Evolutionary conservation across 2,329 filamentous ascomycete species (phyloP).

Genomic region (Aspergillus ruber): DNA sequence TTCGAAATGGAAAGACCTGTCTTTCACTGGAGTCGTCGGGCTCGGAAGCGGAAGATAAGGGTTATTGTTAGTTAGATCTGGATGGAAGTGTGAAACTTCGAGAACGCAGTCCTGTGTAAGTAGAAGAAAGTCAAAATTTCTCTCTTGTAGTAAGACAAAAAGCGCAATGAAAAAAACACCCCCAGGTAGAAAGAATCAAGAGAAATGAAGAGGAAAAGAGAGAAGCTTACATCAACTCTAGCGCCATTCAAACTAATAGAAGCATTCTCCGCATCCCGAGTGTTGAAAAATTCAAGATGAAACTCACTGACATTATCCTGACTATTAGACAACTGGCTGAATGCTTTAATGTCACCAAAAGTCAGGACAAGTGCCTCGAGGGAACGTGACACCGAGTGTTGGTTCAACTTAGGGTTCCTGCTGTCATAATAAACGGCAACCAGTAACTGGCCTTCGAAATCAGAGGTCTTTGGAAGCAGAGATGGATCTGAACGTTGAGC

Average conservation of each 20-base stretch:
- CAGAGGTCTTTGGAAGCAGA: conserved; percentile 24
- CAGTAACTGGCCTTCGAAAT: conserved; percentile 52
- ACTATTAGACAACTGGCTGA: conserved; percentile 21
- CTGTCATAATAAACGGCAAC: conserved; percentile 43
- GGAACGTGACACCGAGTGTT: conserved; percentile 43
- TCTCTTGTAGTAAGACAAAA: not conserved
- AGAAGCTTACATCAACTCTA: conserved; percentile 27
- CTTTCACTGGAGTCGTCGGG: conserved; percentile 11
- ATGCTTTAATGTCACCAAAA: conserved; percentile 34
- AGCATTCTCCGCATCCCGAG: conserved; percentile 29
- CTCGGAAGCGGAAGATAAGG: conserved; percentile 7
- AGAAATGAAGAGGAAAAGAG: not conserved
- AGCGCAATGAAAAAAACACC: too few relatives aligned
- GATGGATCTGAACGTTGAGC: conserved; percentile 29
- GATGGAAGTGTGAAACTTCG: conserved; percentile 24
- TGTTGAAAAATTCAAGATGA: conserved; percentile 36
- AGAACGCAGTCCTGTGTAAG: conserved; percentile 22
- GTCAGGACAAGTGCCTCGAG: conserved; percentile 30
- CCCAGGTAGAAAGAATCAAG: not conserved
- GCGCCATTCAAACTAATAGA: conserved; percentile 30
- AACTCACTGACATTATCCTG: conserved; percentile 30
- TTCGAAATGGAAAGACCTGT: conserved; percentile 10
- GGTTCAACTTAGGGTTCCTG: conserved; percentile 20
- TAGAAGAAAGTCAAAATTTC: not conserved
- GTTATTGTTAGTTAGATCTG: conserved; percentile 19